Evolutionary conservation across 495 filamentous ascomycete species (phyloP).

Genomic region (Oidiodendron maius): DNA sequence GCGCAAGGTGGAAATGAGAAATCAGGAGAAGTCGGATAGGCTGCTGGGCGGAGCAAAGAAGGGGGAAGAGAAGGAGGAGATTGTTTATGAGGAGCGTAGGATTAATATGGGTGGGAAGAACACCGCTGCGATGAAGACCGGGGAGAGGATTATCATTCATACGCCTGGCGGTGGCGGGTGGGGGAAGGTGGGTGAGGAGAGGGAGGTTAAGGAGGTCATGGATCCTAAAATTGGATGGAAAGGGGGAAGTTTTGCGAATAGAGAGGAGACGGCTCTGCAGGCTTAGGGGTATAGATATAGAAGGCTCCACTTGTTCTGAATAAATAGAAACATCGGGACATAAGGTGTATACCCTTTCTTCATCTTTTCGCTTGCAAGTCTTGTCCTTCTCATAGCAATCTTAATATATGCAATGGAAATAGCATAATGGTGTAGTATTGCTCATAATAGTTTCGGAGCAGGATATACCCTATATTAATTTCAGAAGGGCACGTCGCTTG

Average conservation of each 20-base stretch:
- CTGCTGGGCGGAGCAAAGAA: constrained; percentile 22
- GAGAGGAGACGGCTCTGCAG: constrained; percentile 47
- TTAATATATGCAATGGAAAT: too few relatives aligned
- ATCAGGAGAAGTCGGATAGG: constrained; percentile 36
- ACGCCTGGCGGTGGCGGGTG: constrained; percentile 73
- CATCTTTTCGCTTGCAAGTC: too few relatives aligned
- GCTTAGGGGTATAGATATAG: too few relatives aligned
- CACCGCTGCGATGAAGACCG: constrained; percentile 76
- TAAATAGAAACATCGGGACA: too few relatives aligned
- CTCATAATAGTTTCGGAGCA: too few relatives aligned
- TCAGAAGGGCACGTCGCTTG: too few relatives aligned
- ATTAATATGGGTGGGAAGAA: constrained; percentile 94
- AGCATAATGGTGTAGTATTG: too few relatives aligned
- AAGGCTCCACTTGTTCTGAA: too few relatives aligned
- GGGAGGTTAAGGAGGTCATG: constrained; percentile 25
- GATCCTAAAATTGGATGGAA: constrained; percentile 57
- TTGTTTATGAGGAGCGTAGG: constrained; percentile 53
- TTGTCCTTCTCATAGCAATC: too few relatives aligned
- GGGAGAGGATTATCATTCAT: constrained; percentile 76
- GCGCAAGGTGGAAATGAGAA: constrained; percentile 50
- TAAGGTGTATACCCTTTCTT: too few relatives aligned
- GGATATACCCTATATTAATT: too few relatives aligned
- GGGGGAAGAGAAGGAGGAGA: constrained; percentile 24
- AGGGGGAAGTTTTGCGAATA: constrained; percentile 51
- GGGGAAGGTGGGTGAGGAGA: constrained; percentile 55